Base-by-base conservation (phyloP, 2,329 filamentous ascomycete genomes). In the Bimuria novae-zelandiae region DNA sequence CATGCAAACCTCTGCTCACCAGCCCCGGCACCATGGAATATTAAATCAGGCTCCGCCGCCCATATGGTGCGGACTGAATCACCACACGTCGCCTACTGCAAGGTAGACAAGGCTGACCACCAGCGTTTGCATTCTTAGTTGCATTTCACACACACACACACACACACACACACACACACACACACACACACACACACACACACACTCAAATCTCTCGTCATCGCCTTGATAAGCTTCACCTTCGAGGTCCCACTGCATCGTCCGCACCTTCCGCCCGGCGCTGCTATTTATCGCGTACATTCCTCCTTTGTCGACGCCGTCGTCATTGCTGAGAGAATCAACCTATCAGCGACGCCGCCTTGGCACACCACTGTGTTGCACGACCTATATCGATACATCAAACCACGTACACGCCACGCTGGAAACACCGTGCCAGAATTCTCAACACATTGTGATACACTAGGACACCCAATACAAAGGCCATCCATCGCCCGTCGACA, bases 1-100 rank as follows among this genome's bases (percentile, higher is more conserved):
- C 60, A 55, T 42, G 57, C 63, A 55, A 60, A 55, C 52, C 55
- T 64, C 60, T 55, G 61, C 69, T 68, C 65, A 69, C 62, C 63
- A 53, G 45, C 56, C 69, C 69, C 65, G 68, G 60, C 62, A 53
- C 41, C 55, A 57, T 60, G 65, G 65, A 2, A 22, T 55, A 43
- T 63, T 65, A 66, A 67, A 67, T 33, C 30, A 42, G 19, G 41
- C 29, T 12, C 42, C 47, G 47, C 41, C 47, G 45, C 46, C 16
- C 35, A 35, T 12, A 14, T 19, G n/a, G 33, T 23, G 17, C 16
- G 21, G 16, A 41, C 19, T 33, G 27, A 19, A 25, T 44, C 47
- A 25, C 43, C 29, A 12, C 39, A 39, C 47, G 23, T 43, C 36
- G n/a, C 50, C 50, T 46, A 25, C 35, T 53, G 52, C 50, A 54